Percentiles rank a stretch among this genome's conserved stretches.
Conservation (phyloP, 2,329 filamentous ascomycete genomes). For the Hypoxylon sp. region DNA sequence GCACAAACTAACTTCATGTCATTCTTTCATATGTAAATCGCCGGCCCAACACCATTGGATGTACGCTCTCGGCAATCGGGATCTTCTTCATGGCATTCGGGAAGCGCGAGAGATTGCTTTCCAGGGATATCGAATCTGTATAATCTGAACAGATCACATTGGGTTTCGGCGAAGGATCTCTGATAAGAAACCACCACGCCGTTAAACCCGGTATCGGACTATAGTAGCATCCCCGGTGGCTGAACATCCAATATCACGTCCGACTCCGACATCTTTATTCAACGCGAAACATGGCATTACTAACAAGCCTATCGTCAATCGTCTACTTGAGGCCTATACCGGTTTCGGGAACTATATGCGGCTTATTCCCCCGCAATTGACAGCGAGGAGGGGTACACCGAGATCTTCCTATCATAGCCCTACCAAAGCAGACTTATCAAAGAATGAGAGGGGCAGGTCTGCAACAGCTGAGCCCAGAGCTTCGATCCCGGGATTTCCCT, state of each 20-base stretch:
- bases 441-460: conserved; percentile 20
- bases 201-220: conserved; percentile 29
- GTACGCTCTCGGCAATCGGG: conserved; percentile 33
- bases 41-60: conserved; percentile 6
- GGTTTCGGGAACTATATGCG: conserved; percentile 43
- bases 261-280: too few species aligned
- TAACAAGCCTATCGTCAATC: conserved; percentile 16
- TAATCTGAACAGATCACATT: too few species aligned
- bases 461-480: conserved; percentile 30
- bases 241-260: conserved; percentile 1
- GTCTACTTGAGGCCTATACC: conserved; percentile 28
- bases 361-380: conserved; percentile 41
- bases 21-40: conserved; percentile 2
- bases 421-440: conserved; percentile 35
- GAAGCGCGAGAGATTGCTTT: conserved; percentile 26
- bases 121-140: conserved; percentile 8
- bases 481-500: conserved; percentile 16
- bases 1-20: conserved; percentile 12
- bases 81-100: conserved; percentile 37
- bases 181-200: neutral
- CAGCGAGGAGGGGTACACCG: conserved; percentile 33
- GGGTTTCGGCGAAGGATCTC: neutral
- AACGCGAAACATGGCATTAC: conserved; percentile 16
- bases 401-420: conserved; percentile 34
- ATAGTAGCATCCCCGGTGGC: conserved; percentile 1